phyloP scores from a whole-genome alignment of 176 grass and related monocot genomes.

The Musa schizocarpa region DNA sequence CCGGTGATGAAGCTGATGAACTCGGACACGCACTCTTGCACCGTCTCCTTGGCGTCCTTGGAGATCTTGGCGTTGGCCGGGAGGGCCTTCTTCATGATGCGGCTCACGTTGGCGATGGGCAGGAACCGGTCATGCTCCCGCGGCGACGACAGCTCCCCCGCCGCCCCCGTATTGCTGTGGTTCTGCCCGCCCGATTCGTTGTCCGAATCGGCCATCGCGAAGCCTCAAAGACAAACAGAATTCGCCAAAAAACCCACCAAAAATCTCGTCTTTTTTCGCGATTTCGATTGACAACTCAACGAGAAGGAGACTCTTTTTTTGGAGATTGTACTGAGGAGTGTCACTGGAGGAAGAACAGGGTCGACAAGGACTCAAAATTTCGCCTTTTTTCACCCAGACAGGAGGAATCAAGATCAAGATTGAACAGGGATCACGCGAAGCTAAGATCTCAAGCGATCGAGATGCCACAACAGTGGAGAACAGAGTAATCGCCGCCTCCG shows the following conservation, averaged over 20 bases:
- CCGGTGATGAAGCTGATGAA: constrained; percentile 17
- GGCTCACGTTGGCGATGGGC: constrained; percentile 16
- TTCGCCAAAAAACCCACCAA: not conserved
- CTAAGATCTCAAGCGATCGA: no score
- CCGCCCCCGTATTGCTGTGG: not conserved
- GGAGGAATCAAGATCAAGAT: no score
- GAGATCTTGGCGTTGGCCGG: constrained; percentile 18
- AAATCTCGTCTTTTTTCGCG: not conserved
- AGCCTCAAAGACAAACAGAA: not conserved
- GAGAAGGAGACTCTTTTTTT: no score
- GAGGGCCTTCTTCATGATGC: constrained; percentile 19
- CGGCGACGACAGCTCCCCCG: not conserved
- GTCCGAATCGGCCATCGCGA: constrained; percentile 13
- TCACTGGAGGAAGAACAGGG: no score
- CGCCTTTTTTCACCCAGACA: no score
- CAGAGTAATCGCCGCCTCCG: not conserved
- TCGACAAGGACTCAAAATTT: no score
- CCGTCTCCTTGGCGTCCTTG: constrained; percentile 20
- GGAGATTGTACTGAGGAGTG: no score
- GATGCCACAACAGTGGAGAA: not conserved
- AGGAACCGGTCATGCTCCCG: constrained; percentile 13
- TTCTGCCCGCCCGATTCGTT: constrained; percentile 7
- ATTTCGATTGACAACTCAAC: not conserved
- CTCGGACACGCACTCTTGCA: constrained; percentile 19
- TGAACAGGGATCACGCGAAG: no score